Evolutionary conservation across 2,329 filamentous ascomycete genomes (phyloP).

Genomic region (Ceratocystis huliohia): DNA sequence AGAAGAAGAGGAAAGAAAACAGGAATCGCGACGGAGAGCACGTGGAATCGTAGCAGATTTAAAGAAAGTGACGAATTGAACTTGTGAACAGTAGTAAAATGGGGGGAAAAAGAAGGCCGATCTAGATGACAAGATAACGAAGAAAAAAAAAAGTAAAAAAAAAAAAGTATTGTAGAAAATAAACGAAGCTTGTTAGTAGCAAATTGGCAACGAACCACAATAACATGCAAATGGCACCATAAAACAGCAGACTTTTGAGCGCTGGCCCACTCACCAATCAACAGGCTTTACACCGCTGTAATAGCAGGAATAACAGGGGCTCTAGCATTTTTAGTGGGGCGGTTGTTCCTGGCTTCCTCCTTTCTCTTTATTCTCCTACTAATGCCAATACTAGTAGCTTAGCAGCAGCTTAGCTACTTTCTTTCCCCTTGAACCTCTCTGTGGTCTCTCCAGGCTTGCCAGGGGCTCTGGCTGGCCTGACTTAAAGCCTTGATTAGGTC

Average conservation of each 20-base stretch:
- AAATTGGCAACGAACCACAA: constrained; percentile 19
- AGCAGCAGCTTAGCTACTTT: too few relatives aligned
- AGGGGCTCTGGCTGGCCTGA: not conserved
- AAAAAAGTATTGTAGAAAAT: not conserved
- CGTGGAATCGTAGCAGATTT: not conserved
- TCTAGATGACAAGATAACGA: not conserved
- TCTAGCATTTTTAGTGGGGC: constrained; percentile 7
- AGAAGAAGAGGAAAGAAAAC: not conserved
- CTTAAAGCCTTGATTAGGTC: not conserved
- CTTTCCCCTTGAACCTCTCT: too few relatives aligned
- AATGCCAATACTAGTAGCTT: too few relatives aligned
- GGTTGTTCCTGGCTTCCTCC: not conserved
- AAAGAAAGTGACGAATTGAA: not conserved
- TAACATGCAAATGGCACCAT: constrained; percentile 18
- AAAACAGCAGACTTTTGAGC: constrained; percentile 13
- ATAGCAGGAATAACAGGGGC: not conserved
- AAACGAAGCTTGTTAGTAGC: not conserved
- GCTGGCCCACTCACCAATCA: constrained; percentile 12
- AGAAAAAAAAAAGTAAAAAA: not conserved
- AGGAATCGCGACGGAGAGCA: not conserved
- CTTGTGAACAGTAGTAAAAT: not conserved
- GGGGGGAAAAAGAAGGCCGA: not conserved
- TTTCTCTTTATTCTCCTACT: too few relatives aligned
- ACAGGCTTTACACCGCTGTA: constrained; percentile 2
- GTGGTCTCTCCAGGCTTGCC: too few relatives aligned